phyloP scores from a whole-genome alignment of 2,329 filamentous ascomycete genomes.

The Bipolaris oryzae region DNA sequence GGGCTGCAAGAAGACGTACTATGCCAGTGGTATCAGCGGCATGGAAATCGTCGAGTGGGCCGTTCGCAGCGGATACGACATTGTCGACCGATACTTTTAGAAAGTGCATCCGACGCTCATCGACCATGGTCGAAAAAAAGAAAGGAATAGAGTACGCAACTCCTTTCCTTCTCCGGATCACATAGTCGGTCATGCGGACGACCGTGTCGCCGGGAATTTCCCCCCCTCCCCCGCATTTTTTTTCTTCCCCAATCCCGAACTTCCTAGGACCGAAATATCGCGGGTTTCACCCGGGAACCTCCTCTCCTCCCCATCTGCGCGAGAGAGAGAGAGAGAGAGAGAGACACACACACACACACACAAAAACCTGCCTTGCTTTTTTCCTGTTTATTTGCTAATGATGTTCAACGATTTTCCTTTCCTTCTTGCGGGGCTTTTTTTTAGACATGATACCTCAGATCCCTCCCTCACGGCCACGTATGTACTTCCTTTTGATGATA shows the following conservation, averaged over 20 bases:
- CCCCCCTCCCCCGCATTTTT: neutral
- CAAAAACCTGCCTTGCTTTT: neutral
- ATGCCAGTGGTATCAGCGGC: constrained; percentile 44
- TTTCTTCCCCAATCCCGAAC: neutral
- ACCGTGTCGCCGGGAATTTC: neutral
- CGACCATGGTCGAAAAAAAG: neutral
- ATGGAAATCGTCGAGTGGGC: constrained; percentile 50
- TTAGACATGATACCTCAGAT: constrained; percentile 2
- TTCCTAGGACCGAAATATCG: neutral
- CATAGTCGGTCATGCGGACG: neutral
- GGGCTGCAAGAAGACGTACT: constrained; percentile 47
- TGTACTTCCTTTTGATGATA: neutral
- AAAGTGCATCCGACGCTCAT: no score
- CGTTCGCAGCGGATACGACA: constrained; percentile 42
- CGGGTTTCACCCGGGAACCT: neutral
- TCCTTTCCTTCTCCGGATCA: neutral
- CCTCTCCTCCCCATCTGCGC: no score
- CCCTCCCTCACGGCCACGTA: neutral
- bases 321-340: no score
- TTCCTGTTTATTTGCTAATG: neutral
- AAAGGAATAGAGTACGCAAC: neutral
- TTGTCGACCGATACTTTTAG: constrained; percentile 43
- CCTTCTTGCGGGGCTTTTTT: neutral
- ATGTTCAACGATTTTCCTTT: neutral
- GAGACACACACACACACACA: no score